phyloP scores from a whole-genome alignment of 2,329 filamentous ascomycete species.

The Colletotrichum tropicicola region DNA sequence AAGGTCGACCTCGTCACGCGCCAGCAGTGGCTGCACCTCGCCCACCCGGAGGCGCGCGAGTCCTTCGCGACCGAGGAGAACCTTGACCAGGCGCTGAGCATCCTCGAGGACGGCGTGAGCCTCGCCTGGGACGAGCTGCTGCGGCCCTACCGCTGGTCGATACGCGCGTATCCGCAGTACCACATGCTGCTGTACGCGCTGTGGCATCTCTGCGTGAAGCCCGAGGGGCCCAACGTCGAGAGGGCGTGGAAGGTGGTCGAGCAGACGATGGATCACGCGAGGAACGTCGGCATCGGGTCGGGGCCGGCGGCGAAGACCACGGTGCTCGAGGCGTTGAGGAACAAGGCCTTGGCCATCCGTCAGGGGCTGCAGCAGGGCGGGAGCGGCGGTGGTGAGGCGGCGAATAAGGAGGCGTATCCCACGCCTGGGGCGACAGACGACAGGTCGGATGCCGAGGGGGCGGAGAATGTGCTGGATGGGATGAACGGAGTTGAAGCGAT shows the following conservation, averaged over 20 bases:
- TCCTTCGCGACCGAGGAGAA: constrained; percentile 41
- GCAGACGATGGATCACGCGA: constrained; percentile 2
- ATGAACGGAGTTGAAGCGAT: constrained; percentile 1
- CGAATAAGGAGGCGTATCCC: neutral
- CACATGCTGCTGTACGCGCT: constrained; percentile 53
- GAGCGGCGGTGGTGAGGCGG: neutral
- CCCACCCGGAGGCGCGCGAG: constrained; percentile 31
- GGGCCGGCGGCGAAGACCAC: constrained; percentile 39
- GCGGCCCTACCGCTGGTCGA: constrained; percentile 46
- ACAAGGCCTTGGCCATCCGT: constrained; percentile 38
- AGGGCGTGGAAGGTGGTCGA: constrained; percentile 43
- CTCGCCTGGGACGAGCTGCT: constrained; percentile 46
- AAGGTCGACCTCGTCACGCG: constrained; percentile 46
- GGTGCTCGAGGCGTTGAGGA: constrained; percentile 40
- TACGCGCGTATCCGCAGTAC: constrained; percentile 50
- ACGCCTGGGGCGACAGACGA: constrained; percentile 1
- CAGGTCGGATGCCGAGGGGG: neutral
- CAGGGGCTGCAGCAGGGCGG: constrained; percentile 1
- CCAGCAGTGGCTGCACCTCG: constrained; percentile 37
- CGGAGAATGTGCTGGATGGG: neutral
- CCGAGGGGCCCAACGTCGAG: constrained; percentile 37
- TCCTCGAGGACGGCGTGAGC: constrained; percentile 42
- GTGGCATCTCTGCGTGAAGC: constrained; percentile 52
- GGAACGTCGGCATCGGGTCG: constrained; percentile 22
- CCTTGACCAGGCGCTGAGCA: constrained; percentile 41